Evolutionary conservation across 352 stramenopile species (phyloP), one percentile per base, ranked within the genome.

Genomic region (Phytophthora meadii): DNA sequence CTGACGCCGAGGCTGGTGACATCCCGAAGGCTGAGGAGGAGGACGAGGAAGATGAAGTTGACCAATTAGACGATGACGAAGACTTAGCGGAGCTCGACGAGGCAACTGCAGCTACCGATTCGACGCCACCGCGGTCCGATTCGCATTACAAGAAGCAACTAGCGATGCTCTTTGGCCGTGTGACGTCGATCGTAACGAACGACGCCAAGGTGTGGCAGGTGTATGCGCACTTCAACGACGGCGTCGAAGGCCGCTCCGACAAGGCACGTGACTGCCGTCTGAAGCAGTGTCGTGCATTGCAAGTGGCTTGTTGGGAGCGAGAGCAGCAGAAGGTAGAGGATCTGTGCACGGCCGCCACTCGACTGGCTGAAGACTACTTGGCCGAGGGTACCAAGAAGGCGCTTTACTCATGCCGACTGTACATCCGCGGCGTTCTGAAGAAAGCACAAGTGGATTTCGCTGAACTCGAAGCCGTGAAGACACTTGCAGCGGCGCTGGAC

Each of bases 201-300:
- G 85, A 92, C 58, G 59, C 85, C 17, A 89, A 89, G 64, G 76
- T 96, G 56, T 96, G 87, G 87, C 82, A 92, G 58, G 72, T 94
- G 24, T 94, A 93, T 49, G 88, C 86, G 42, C 82, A 90, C 70
- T 92, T 91, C 45, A 92, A 92, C 60, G 80, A 93, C 55, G 82
- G 79, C 15, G 25, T 80, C 6, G 65, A 87, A 6, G 79, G 73
- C 0, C 78, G 87, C 19, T 66, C 68, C 25, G 76, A 90, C 49
- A 93, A 93, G 56, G 88, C 83, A 10, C 81, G 89, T 19, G 87
- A 94, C 54, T 94, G 84, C 46, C 85, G 86, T 15, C 48, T 93
- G 25, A 94, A 93, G 70, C 74, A 91, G 65, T 90, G 86, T 51
- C 85, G 87, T 15, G 83, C 84, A 7, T 53, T 93, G 30, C 84